Conservation (phyloP, 1,139 yeast genomes). For the Candida sanyaensis region DNA sequence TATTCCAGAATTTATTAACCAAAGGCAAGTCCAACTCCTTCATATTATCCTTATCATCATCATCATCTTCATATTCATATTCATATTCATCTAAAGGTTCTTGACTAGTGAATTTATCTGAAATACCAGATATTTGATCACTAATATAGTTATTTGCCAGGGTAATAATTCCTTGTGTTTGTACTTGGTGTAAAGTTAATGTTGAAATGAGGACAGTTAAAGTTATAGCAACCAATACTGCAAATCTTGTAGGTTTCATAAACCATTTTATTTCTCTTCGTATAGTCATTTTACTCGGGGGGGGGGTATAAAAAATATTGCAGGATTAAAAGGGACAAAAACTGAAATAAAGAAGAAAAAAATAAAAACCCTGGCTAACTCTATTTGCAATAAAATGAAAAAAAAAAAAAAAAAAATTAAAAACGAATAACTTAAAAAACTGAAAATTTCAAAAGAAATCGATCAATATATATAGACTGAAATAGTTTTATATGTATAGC, state of each 20-base stretch:
- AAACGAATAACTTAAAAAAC: too few species aligned
- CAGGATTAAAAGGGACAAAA: too few species aligned
- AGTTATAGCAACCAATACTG: neutral
- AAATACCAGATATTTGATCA: neutral
- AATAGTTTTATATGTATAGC: too few species aligned
- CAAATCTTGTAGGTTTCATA: neutral
- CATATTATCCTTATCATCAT: neutral
- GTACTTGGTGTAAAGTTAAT: neutral
- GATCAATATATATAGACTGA: too few species aligned
- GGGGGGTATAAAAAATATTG: too few species aligned
- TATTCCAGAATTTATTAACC: conserved; percentile 20
- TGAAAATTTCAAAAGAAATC: too few species aligned
- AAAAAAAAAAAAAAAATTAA: too few species aligned
- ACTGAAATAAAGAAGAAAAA: too few species aligned
- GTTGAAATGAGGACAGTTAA: neutral
- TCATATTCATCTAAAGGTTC: neutral
- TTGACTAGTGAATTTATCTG: neutral
- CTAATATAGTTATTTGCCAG: neutral
- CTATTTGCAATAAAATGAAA: too few species aligned
- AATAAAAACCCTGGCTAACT: too few species aligned
- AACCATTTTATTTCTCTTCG: neutral
- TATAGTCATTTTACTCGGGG: neutral
- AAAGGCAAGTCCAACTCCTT: neutral
- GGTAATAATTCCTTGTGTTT: neutral
- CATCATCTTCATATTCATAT: too few species aligned